Base-by-base conservation (phyloP, 176 grass and related monocot genomes). In the Lolium multiflorum region DNA sequence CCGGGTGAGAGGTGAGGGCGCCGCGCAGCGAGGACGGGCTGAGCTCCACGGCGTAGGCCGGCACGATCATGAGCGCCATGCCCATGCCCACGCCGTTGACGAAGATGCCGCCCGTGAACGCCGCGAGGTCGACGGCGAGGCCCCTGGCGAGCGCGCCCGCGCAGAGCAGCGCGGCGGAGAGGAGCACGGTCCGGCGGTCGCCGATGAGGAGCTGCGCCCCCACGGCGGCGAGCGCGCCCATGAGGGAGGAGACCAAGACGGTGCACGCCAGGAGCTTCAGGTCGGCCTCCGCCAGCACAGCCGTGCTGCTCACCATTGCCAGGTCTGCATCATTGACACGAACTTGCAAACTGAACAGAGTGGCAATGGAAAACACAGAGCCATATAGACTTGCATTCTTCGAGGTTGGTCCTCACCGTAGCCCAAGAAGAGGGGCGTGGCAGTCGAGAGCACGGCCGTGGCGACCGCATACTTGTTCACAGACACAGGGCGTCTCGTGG, bases 391-490 rank as follows among this genome's bases (percentile, higher is more conserved):
- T 12, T 21, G 50, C 38, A 9, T 46, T 14, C 7, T 7, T 25
- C 12, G 71, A 44, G 48, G 18, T 11, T 74, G 24, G 9, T 25
- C 1, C 67, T 50, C 41, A 87, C 89, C 85, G 75, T 84, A 87
- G n/a, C 89, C 89, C 59, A 91, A 17, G 65, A 80, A 82, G 76
- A 87, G 17, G 74, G 89, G 81, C 39, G 81, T 91, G 15, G 49
- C 81, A 12, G 89, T 68, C 16, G 58, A 84, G 54, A 87, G 76
- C 37, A 84, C 3, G 24, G 81, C 49, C 0, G 67, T 11, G 81
- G 69, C 68, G 5, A 80, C 7, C 50, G 58, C 48, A 21, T 87
- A 76, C 49, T 79, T 66, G 47, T 83, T 74, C 10, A 35, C 22
- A 72, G 24, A 17, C 10, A 35, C 22, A 72, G 24, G 21, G 43